phyloP scores from a whole-genome alignment of 2,329 filamentous ascomycete genomes.

The Fusarium sp. region DNA sequence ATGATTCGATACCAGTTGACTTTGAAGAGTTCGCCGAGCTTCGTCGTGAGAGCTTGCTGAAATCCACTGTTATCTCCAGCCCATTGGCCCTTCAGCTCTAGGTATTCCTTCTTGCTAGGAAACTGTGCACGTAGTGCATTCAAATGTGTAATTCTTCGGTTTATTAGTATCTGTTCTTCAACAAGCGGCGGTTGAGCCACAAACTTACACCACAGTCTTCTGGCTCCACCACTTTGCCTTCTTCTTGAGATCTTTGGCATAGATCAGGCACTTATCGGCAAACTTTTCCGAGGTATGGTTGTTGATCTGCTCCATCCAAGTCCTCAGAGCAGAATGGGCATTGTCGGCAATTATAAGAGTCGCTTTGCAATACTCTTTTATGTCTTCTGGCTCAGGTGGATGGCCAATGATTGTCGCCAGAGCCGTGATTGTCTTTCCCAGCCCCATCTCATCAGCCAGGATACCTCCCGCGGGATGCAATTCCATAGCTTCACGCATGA shows the following conservation, averaged over 20 bases:
- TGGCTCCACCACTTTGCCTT: too few relatives aligned
- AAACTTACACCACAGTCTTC: too few relatives aligned
- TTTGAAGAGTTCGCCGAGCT: constrained; percentile 27
- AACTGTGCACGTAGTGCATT: constrained; percentile 1
- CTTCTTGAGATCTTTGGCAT: too few relatives aligned
- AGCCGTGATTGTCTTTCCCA: constrained; percentile 75
- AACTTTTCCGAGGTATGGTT: accelerated
- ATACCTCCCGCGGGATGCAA: constrained; percentile 65
- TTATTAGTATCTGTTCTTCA: too few relatives aligned
- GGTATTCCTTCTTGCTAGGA: background rate
- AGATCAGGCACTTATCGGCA: too few relatives aligned
- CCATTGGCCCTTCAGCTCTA: background rate
- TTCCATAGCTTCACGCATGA: constrained; percentile 54
- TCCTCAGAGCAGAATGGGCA: accelerated
- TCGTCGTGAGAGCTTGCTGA: constrained; percentile 50
- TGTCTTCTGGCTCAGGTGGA: constrained; percentile 52
- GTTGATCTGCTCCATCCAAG: background rate
- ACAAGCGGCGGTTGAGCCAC: too few relatives aligned
- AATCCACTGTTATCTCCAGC: constrained; percentile 27
- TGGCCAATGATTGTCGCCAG: constrained; percentile 76
- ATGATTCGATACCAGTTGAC: constrained; percentile 61
- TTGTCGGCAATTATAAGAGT: constrained; percentile 46
- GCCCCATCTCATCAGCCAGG: constrained; percentile 69
- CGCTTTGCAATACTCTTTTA: constrained; percentile 45
- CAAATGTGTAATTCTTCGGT: too few relatives aligned